These are phyloP conservation scores for Aspergillus alliaceus DNA, from an alignment of 2,329 filamentous ascomycete species.

Conservation along the genomic window DNA sequence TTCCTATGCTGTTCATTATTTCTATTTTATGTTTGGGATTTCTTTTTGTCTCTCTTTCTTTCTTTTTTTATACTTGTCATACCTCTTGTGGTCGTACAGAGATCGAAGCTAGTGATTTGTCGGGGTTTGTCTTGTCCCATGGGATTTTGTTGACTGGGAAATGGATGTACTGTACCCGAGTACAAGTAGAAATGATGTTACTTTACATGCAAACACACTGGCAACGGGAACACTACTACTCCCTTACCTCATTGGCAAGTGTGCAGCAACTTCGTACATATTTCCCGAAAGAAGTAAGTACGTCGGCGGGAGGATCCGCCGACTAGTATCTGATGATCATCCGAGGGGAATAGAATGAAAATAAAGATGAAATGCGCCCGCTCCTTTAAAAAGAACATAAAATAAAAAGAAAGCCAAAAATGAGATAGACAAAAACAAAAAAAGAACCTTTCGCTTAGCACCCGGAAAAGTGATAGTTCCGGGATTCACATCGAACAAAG, in stretches of 20 bases:
- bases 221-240: slow-evolving; percentile 12
- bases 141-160: no score
- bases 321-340: slow-evolving; percentile 8
- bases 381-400: no score
- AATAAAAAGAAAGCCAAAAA: background rate
- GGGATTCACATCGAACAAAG: background rate
- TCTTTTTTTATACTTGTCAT: background rate
- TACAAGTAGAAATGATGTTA: background rate
- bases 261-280: background rate
- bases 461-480: background rate
- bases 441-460: background rate
- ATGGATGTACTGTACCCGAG: no score
- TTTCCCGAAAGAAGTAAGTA: slow-evolving; percentile 7
- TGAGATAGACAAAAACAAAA: background rate
- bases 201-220: background rate
- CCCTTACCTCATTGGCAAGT: slow-evolving; percentile 8
- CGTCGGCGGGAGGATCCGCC: slow-evolving; percentile 8
- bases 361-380: no score
- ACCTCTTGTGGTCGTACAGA: background rate
- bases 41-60: background rate
- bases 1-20: background rate
- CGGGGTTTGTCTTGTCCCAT: background rate
- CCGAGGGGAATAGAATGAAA: slow-evolving; percentile 1
- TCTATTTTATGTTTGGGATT: background rate
- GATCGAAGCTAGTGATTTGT: background rate